Evolutionary conservation across 2,329 filamentous ascomycete species (phyloP).

Genomic region (Coniella vitis): DNA sequence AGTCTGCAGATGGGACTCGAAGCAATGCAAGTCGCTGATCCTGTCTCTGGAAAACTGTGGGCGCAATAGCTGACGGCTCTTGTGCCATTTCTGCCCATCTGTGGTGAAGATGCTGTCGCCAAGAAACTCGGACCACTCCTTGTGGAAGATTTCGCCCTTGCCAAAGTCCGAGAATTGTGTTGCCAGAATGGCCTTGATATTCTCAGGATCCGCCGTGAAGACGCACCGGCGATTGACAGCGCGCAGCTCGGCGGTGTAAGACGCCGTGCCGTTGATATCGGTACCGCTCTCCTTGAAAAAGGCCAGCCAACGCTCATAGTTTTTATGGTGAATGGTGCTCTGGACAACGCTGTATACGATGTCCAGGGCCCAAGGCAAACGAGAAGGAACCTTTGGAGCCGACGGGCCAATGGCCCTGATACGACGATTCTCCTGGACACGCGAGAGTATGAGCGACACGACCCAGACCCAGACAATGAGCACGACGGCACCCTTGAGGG

Average conservation of each 20-base stretch:
- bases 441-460: constrained; percentile 30
- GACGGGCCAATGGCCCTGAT: constrained; percentile 40
- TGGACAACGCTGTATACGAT: constrained; percentile 52
- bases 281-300: constrained; percentile 38
- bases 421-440: constrained; percentile 36
- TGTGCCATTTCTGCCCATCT: constrained; percentile 73
- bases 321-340: constrained; percentile 45
- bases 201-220: constrained; percentile 77
- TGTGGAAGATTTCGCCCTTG: constrained; percentile 69
- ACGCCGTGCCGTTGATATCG: constrained; percentile 46
- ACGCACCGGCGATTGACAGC: constrained; percentile 53
- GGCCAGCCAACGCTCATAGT: constrained; percentile 54
- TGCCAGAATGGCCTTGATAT: constrained; percentile 85
- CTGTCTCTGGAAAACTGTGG: constrained; percentile 85
- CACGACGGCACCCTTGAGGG: constrained; percentile 32
- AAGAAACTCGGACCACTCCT: constrained; percentile 68
- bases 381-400: constrained; percentile 29
- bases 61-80: constrained; percentile 71
- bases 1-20: constrained; percentile 70
- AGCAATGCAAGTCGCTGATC: constrained; percentile 72
- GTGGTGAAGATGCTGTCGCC: constrained; percentile 75
- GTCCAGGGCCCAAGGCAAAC: constrained; percentile 55
- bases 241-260: constrained; percentile 55
- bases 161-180: constrained; percentile 82
- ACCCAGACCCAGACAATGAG: constrained; percentile 31